A percentile compares a stretch with the other conserved stretches of the same genome.
phyloP scores from a whole-genome alignment of 2,329 filamentous ascomycete species.

The Blumeriella jaapii region DNA sequence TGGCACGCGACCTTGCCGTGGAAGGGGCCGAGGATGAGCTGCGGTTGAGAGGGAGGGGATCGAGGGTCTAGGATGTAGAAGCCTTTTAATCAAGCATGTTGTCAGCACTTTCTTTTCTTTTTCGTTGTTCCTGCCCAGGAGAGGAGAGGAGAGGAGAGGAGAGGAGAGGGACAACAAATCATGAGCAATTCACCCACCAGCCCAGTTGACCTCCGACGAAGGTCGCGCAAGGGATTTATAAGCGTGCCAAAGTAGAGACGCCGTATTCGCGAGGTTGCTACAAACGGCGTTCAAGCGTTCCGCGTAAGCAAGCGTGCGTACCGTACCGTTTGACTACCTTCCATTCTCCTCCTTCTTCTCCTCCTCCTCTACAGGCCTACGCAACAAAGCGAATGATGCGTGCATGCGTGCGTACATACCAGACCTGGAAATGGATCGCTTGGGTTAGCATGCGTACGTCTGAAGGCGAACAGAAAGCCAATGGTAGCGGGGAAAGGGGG shows the following conservation, averaged over 20 bases:
- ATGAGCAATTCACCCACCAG: too few relatives aligned
- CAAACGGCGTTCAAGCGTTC: neutral
- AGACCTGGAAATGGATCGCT: constrained; percentile 27
- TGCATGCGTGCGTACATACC: too few relatives aligned
- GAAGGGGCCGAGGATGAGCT: constrained; percentile 68
- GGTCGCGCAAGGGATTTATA: constrained; percentile 61
- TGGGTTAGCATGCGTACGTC: neutral
- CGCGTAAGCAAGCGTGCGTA: too few relatives aligned
- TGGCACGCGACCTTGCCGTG: constrained; percentile 74
- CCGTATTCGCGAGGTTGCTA: constrained; percentile 67
- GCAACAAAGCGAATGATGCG: neutral
- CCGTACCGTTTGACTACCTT: too few relatives aligned
- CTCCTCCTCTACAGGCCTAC: neutral
- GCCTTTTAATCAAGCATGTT: constrained; percentile 33
- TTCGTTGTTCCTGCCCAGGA: neutral
- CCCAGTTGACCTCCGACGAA: constrained; percentile 64
- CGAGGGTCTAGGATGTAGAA: constrained; percentile 58
- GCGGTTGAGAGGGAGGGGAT: constrained; percentile 19
- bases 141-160: constrained; percentile 1
- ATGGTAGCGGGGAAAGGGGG: neutral
- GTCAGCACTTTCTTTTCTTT: neutral
- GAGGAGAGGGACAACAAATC: neutral
- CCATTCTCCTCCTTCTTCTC: neutral
- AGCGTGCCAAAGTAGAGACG: constrained; percentile 69
- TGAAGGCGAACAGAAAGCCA: neutral